These are phyloP conservation scores for Gryganskiella cystojenkinii DNA, from an alignment of 192 early-diverging fungal species.

Conservation along the genomic window DNA sequence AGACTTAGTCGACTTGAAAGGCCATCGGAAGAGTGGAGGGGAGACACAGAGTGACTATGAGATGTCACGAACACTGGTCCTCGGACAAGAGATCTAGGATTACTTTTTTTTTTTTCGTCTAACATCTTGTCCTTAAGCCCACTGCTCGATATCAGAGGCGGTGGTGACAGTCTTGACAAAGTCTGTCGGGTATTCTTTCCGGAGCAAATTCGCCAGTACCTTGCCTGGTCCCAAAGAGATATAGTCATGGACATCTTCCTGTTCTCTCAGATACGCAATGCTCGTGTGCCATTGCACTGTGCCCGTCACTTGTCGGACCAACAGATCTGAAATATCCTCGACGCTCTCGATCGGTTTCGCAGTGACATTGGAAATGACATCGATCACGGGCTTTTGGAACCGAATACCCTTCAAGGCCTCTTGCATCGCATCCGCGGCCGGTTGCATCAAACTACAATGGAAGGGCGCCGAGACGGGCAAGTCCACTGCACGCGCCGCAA, in stretches of 20 bases:
- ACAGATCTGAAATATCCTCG: constrained; percentile 69
- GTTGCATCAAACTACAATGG: constrained; percentile 92
- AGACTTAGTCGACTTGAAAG: too few species aligned
- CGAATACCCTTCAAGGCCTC: constrained; percentile 74
- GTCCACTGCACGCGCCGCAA: constrained; percentile 88
- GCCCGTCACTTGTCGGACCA: constrained; percentile 83
- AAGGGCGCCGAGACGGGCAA: constrained; percentile 97
- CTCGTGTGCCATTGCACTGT: constrained; percentile 93
- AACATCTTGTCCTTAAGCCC: too few species aligned
- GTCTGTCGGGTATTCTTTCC: constrained; percentile 86
- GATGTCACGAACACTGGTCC: too few species aligned
- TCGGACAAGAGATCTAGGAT: too few species aligned
- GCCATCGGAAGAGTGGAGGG: too few species aligned
- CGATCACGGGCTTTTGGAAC: constrained; percentile 79
- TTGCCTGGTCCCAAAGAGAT: constrained; percentile 87
- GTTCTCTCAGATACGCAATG: constrained; percentile 80
- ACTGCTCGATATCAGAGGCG: not conserved
- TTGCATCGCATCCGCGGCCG: constrained; percentile 82
- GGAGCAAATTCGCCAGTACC: constrained; percentile 89
- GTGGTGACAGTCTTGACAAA: constrained; percentile 64
- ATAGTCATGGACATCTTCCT: constrained; percentile 77
- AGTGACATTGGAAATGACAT: constrained; percentile 94
- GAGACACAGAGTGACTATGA: too few species aligned
- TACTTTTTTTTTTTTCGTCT: too few species aligned
- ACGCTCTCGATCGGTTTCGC: constrained; percentile 71